Base-by-base conservation (phyloP, 257 asterid genomes). In the Cinchona pubescens region DNA sequence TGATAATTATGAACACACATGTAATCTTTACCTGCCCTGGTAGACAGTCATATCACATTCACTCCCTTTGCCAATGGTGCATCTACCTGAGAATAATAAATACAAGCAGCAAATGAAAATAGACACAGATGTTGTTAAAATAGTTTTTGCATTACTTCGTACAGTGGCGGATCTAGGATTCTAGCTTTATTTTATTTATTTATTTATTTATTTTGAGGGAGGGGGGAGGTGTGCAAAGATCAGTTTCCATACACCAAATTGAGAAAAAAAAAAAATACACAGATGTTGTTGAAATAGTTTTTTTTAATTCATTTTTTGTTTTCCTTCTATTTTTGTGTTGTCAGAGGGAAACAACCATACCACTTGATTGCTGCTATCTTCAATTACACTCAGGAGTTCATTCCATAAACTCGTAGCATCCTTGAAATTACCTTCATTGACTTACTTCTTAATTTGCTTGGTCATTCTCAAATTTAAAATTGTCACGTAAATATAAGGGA, bases 51-150 rank as follows among this genome's bases (percentile, higher is more conserved):
- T 58, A 82, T n/a, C n/a, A n/a, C n/a, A n/a, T 91, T 87, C 71
- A 93, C 96, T 69, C 98, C 98, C 78, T 83, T 90, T 14, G 91
- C 88, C 65, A 93, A 85, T 55, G 91, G 69, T 75, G 86, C 83
- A 87, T 86, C 98, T 21, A 92, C 97, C 97, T 92, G 74, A n/a
- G 60, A 72, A 71, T 25, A 27, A 3, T 23, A 35, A 23, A 7
- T 66, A 37, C 38, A 32, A 2, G 5, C n/a, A n/a, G n/a, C 18
- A 67, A 19, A 21, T 34, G 10, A 63, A 74, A 40, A 40, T 40
- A 10, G 45, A 40, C 3, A 40, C 8, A 40, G 5, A n/a, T n/a
- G n/a, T n/a, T n/a, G 45, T 40, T 40, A 40, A 40, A 40, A 40
- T 0, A 40, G 7, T 5, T 40, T n/a, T 40, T n/a, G n/a, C n/a